phyloP scores from a whole-genome alignment of 2,329 filamentous ascomycete genomes.

The Achaetomium macrosporum region DNA sequence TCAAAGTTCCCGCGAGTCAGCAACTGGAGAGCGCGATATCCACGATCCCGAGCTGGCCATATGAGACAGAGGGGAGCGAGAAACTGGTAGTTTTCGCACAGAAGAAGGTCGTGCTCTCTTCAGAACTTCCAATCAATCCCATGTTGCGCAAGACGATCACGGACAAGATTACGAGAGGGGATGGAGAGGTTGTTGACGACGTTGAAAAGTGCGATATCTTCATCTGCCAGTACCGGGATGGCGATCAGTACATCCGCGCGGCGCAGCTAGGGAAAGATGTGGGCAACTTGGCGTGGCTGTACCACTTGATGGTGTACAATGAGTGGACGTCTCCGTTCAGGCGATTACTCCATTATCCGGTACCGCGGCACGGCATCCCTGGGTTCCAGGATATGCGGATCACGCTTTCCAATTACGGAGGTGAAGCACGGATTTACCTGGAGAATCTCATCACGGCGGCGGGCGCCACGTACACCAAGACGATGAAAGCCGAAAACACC shows the following conservation, averaged over 20 bases:
- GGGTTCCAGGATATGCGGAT: conserved; percentile 74
- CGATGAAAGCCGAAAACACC: conserved; percentile 90
- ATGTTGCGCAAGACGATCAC: conserved; percentile 63
- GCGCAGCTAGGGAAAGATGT: conserved; percentile 75
- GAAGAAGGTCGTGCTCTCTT: conserved; percentile 70
- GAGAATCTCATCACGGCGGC: conserved; percentile 83
- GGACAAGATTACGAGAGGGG: conserved; percentile 64
- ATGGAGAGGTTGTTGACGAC: conserved; percentile 60
- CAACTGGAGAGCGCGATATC: conserved; percentile 63
- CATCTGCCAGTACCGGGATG: conserved; percentile 82
- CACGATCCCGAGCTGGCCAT: conserved; percentile 39
- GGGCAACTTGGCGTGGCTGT: conserved; percentile 90
- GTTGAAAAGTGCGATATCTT: conserved; percentile 73
- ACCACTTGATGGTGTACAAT: conserved; percentile 82
- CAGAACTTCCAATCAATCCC: conserved; percentile 64
- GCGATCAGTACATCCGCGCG: conserved; percentile 69
- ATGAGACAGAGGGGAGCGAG: conserved; percentile 35
- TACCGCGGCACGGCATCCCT: conserved; percentile 69
- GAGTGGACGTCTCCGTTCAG: conserved; percentile 80
- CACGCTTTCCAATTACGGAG: conserved; percentile 93
- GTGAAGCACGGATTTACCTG: conserved; percentile 86
- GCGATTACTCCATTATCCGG: conserved; percentile 82
- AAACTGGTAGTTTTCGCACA: conserved; percentile 69
- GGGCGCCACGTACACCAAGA: conserved; percentile 88
- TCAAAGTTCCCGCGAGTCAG: conserved; percentile 51